Conservation (phyloP, 768 basidiomycete species). For the Mycena sanguinolenta region DNA sequence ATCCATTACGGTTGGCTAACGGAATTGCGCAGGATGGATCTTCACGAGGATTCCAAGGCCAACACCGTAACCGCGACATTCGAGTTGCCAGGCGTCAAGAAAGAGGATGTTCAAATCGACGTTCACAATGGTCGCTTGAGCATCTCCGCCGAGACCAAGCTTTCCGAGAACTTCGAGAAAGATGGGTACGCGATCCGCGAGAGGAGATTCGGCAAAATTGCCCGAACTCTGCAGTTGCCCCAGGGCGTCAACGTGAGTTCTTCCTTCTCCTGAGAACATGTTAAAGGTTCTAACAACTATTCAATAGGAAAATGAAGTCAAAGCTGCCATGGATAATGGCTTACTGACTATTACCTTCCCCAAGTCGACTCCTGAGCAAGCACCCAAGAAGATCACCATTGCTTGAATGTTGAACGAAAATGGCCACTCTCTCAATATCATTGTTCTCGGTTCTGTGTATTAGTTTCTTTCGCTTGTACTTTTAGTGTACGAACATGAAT, state of each 20-base stretch:
- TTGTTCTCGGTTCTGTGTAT: too few relatives aligned
- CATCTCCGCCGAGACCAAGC: conserved; percentile 64
- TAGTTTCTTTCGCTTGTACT: too few relatives aligned
- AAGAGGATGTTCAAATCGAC: conserved; percentile 68
- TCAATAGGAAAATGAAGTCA: conserved; percentile 48
- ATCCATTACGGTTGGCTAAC: background rate
- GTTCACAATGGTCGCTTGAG: conserved; percentile 64
- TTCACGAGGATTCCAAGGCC: conserved; percentile 62
- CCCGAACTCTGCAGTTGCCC: conserved; percentile 65
- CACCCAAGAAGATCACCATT: conserved; percentile 52
- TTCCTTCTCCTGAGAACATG: background rate
- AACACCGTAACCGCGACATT: conserved; percentile 71
- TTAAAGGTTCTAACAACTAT: conserved; percentile 17
- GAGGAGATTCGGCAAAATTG: conserved; percentile 62
- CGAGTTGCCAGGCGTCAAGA: conserved; percentile 70
- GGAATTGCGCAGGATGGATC: conserved; percentile 60
- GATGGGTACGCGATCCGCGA: conserved; percentile 63
- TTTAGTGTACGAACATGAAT: too few relatives aligned
- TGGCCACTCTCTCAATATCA: too few relatives aligned
- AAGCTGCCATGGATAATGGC: conserved; percentile 65
- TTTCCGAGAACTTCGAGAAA: conserved; percentile 51
- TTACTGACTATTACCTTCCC: conserved; percentile 67
- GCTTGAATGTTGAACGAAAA: conserved; percentile 35
- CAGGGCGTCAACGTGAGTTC: conserved; percentile 64
- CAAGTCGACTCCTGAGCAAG: conserved; percentile 54